Conservation (phyloP, 352 stramenopile species). For the Globisporangium solare region DNA sequence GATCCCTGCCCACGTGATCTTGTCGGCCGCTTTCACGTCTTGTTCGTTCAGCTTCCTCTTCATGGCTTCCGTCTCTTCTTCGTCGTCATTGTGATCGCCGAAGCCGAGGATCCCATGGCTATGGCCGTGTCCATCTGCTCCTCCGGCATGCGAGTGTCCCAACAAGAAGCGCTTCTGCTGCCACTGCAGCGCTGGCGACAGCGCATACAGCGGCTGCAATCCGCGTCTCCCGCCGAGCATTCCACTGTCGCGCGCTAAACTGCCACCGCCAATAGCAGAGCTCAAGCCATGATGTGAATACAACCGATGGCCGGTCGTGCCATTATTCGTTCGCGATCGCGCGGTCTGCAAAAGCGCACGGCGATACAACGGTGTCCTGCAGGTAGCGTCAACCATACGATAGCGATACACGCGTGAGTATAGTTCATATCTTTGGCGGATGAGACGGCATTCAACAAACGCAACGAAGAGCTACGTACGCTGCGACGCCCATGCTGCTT, state of each 20-base stretch:
- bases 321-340: background rate
- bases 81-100: conserved; percentile 23
- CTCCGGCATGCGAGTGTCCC: conserved; percentile 1
- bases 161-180: conserved; percentile 11
- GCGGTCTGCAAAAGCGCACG: conserved; percentile 6
- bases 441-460: background rate
- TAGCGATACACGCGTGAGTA: background rate
- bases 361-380: conserved; percentile 8
- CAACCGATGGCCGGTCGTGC: background rate
- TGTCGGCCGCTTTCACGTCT: conserved; percentile 40
- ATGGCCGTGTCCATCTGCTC: conserved; percentile 25
- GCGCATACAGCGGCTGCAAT: too few species aligned
- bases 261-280: background rate
- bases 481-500: conserved; percentile 6
- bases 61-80: conserved; percentile 22
- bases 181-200: too few species aligned
- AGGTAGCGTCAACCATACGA: background rate
- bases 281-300: background rate
- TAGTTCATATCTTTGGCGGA: too few species aligned
- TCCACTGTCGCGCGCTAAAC: background rate
- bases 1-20: conserved; percentile 69
- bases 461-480: conserved; percentile 4
- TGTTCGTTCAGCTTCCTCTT: conserved; percentile 24
- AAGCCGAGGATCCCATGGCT: conserved; percentile 27
- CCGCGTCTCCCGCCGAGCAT: background rate